Base-by-base conservation (phyloP, 2,329 filamentous ascomycete species). In the Thermomyces lanuginosus region DNA sequence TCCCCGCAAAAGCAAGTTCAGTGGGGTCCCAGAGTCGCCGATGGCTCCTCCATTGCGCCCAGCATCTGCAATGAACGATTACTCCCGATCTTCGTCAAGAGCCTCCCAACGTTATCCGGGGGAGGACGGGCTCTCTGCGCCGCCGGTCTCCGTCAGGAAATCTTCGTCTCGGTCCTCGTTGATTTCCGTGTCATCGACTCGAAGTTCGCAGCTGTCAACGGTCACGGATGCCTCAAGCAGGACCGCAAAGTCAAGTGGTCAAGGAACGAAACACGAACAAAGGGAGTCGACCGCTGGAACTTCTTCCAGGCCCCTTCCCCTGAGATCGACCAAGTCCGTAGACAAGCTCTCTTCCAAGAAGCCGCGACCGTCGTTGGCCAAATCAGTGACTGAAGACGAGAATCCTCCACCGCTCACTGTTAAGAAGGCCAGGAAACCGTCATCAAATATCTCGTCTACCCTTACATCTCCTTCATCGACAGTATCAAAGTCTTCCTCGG, bases 11-110 rank as follows among this genome's bases (percentile, higher is more conserved):
- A 69, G 72, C 28, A 60, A 66, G 6, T 72, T 69, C 29, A 83
- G 92, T 48, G 89, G 79, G 45, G 72, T 71, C 25, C 53, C 61
- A 2, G 62, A 72, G n/a, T 66, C 66, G 32, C 60, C 65, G 5
- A 66, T 67, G 53, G 61, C 63, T 10, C 66, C 76, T 4, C 43
- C 81, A 49, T 37, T 76, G 56, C 60, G 75, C 56, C 61, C 76
- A 48, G 44, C 72, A 49, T 54, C 78, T 58, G 56, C 65, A 44
- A 39, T 76, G 63, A 48, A 66, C 44, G 51, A 56, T 16, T 45
- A 51, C 19, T 48, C 51, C 5, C 45, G 49, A 31, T 51, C 53
- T 7, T 45, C 53, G 2, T 56, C 53, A 4, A 41, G 44, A 16
- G 42, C 63, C 9, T 52, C 56, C 0, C 64, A 64, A 12, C 59